Conservation (phyloP, 164 flowering plant genomes). For the Aristolochia californica region DNA sequence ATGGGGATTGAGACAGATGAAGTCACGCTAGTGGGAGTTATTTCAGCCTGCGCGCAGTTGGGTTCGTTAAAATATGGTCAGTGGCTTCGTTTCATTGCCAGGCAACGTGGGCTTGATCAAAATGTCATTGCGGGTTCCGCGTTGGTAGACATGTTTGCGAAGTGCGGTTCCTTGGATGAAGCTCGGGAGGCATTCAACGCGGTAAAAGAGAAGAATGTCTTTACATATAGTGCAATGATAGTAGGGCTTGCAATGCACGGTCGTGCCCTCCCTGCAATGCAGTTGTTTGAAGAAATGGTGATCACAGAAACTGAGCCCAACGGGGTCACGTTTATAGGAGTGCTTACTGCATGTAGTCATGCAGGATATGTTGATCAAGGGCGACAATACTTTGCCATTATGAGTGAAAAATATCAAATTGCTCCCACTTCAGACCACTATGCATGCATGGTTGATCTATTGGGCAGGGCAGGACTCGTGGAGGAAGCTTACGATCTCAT, state of each 20-base stretch:
- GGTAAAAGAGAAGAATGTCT: slow-evolving; percentile 14
- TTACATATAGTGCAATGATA: slow-evolving; percentile 19
- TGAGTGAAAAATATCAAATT: slow-evolving; percentile 14
- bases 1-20: slow-evolving; percentile 17
- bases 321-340: slow-evolving; percentile 20
- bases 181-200: slow-evolving; percentile 15
- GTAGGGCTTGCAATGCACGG: slow-evolving; percentile 25
- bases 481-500: slow-evolving; percentile 20
- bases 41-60: slow-evolving; percentile 25
- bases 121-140: slow-evolving; percentile 20
- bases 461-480: slow-evolving; percentile 20
- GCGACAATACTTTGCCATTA: slow-evolving; percentile 9
- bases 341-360: slow-evolving; percentile 24
- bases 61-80: slow-evolving; percentile 11
- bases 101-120: slow-evolving; percentile 9
- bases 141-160: slow-evolving; percentile 23
- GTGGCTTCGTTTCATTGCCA: slow-evolving; percentile 12
- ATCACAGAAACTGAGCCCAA: slow-evolving; percentile 13
- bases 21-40: slow-evolving; percentile 16
- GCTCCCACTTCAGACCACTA: slow-evolving; percentile 18
- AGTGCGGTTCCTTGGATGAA: slow-evolving; percentile 20
- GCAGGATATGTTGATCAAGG: slow-evolving; percentile 21
- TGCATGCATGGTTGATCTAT: slow-evolving; percentile 23
- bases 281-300: slow-evolving; percentile 15
- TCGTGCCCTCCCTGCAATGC: slow-evolving; percentile 10